Percentiles rank a stretch among this genome's conserved stretches.
Evolutionary conservation across 208 protist genomes (phyloP).

Genomic region (Trypanosoma melophagium): DNA sequence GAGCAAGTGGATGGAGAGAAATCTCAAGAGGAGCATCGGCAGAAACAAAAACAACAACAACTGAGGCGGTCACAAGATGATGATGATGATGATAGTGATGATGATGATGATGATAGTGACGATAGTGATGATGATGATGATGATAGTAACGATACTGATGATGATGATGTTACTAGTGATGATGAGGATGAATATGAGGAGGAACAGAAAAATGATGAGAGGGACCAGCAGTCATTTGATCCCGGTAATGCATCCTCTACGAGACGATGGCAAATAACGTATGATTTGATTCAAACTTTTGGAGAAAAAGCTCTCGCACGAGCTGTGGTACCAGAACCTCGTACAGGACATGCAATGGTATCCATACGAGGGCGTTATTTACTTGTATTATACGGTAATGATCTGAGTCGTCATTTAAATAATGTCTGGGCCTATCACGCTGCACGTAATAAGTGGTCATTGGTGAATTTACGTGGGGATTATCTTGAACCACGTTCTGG

Average conservation of each 20-base stretch:
- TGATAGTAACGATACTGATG: not conserved
- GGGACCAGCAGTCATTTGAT: not conserved
- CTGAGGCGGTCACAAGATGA: no score
- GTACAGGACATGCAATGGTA: constrained; percentile 24
- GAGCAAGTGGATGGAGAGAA: not conserved
- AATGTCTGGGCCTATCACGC: constrained; percentile 25
- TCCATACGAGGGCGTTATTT: constrained; percentile 7
- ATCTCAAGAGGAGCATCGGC: no score
- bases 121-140: not conserved
- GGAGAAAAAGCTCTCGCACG: not conserved
- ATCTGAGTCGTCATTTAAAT: constrained; percentile 15
- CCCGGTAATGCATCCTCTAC: not conserved
- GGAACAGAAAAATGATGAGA: not conserved
- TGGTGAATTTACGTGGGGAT: constrained; percentile 13
- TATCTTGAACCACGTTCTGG: constrained; percentile 23
- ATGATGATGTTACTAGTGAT: not conserved
- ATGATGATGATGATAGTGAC: not conserved
- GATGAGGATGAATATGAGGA: not conserved
- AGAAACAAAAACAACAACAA: no score
- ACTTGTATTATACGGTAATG: constrained; percentile 28
- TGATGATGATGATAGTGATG: no score
- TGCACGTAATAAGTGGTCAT: constrained; percentile 11
- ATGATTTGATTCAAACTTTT: constrained; percentile 18
- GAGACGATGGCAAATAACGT: not conserved
- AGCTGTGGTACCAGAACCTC: not conserved